Evolutionary conservation across 2,329 filamentous ascomycete genomes (phyloP).

Genomic region (Colletotrichum gigasporum): DNA sequence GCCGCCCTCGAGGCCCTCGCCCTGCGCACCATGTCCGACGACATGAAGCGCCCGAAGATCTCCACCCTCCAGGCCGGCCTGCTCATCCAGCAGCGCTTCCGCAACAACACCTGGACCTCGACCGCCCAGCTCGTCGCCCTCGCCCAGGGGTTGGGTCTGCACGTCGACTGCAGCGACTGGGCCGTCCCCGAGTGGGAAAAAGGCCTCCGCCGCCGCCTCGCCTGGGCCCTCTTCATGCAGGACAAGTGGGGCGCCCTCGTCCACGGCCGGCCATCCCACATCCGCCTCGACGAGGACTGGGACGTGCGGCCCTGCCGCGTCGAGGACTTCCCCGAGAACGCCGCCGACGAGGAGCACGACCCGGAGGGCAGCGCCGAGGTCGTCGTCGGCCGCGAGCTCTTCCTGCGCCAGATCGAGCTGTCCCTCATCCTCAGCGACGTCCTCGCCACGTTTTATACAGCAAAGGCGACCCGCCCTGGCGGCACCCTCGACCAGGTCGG

Average conservation of each 20-base stretch:
- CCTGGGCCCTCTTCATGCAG: constrained; percentile 73
- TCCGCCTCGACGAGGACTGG: constrained; percentile 62
- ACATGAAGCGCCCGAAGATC: constrained; percentile 62
- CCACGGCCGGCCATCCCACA: constrained; percentile 65
- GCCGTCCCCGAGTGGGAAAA: constrained; percentile 71
- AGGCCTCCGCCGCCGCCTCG: constrained; percentile 67
- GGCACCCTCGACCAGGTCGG: constrained; percentile 44
- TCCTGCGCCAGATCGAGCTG: constrained; percentile 60
- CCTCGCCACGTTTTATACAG: constrained; percentile 57
- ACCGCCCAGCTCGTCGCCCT: constrained; percentile 65
- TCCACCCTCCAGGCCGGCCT: constrained; percentile 65
- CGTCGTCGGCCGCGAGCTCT: constrained; percentile 55
- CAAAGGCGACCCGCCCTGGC: constrained; percentile 40
- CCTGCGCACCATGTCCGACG: constrained; percentile 54
- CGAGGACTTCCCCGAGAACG: constrained; percentile 50
- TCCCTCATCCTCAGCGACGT: constrained; percentile 62
- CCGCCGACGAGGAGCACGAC: constrained; percentile 44
- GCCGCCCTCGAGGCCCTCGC: constrained; percentile 48
- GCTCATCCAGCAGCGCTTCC: constrained; percentile 59
- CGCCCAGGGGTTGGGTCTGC: constrained; percentile 66
- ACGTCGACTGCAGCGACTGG: constrained; percentile 71
- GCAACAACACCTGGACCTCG: constrained; percentile 57
- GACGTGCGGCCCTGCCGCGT: constrained; percentile 51
- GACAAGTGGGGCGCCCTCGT: constrained; percentile 70
- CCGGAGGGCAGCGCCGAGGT: constrained; percentile 52